Conservation (phyloP, 345 rosid species). For the Salix exigua region DNA sequence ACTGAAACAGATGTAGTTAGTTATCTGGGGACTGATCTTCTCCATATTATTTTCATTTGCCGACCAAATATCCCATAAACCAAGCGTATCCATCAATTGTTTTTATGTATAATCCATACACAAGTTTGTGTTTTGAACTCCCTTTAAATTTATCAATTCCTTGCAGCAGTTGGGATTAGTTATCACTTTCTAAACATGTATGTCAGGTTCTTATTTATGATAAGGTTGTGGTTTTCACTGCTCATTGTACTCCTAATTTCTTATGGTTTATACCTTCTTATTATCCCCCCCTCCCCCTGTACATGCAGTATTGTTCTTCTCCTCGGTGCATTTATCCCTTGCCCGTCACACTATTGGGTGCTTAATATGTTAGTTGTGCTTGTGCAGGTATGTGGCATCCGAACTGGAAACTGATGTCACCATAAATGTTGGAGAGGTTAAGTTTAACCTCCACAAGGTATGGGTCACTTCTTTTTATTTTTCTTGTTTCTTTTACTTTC, state of each 20-base stretch:
- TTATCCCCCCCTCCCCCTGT: background rate
- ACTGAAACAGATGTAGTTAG: background rate
- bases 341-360: conserved; percentile 8
- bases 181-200: background rate
- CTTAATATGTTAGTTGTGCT: conserved; percentile 17
- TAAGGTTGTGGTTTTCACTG: background rate
- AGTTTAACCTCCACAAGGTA: conserved; percentile 90
- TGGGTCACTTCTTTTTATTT: background rate
- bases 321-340: conserved; percentile 7
- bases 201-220: background rate
- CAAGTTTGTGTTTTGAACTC: background rate
- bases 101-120: background rate
- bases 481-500: background rate
- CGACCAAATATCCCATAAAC: background rate
- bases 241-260: background rate
- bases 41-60: background rate
- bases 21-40: background rate
- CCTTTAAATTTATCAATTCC: background rate
- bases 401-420: conserved; percentile 75
- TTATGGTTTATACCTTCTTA: background rate
- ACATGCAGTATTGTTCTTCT: background rate
- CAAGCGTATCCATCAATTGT: background rate
- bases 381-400: conserved; percentile 59
- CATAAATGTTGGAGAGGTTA: conserved; percentile 63
- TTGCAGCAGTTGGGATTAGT: background rate